These are phyloP conservation scores for Auricularia auricula-judae DNA, from an alignment of 768 basidiomycete species.

Conservation along the genomic window DNA sequence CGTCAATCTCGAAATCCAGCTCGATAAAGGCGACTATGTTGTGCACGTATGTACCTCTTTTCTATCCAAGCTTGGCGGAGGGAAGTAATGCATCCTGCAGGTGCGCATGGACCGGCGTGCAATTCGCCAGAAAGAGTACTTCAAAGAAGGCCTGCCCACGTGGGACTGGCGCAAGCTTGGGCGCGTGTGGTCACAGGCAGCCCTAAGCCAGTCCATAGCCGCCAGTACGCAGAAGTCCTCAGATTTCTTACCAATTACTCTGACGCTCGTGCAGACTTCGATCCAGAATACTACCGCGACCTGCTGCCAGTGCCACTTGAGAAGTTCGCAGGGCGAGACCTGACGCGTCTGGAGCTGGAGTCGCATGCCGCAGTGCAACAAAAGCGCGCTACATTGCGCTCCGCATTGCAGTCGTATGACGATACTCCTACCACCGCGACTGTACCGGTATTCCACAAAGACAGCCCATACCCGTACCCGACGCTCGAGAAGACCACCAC, in stretches of 20 bases:
- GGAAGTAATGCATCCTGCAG: not conserved
- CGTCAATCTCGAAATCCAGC: constrained; percentile 12
- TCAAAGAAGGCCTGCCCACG: not conserved
- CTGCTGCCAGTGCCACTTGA: not conserved
- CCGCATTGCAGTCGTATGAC: not conserved
- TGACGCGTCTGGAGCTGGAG: not conserved
- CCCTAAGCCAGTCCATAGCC: constrained; percentile 7
- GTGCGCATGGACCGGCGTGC: not conserved
- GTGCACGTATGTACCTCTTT: constrained; percentile 15
- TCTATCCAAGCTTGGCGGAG: not conserved
- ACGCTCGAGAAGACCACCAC: too few relatives aligned
- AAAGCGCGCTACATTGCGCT: not conserved
- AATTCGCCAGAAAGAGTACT: not conserved
- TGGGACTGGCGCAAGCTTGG: constrained; percentile 4
- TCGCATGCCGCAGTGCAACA: not conserved
- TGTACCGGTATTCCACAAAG: not conserved
- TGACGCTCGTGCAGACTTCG: not conserved
- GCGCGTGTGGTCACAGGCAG: constrained; percentile 3
- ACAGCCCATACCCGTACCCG: not conserved
- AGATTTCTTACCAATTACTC: not conserved
- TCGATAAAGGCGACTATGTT: constrained; percentile 22
- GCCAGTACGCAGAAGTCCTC: not conserved
- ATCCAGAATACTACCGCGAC: not conserved
- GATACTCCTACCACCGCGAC: not conserved
- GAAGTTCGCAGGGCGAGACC: not conserved